These are phyloP conservation scores for Starmerella sirachaensis DNA, from an alignment of 805 yeast genomes.

Conservation along the genomic window DNA sequence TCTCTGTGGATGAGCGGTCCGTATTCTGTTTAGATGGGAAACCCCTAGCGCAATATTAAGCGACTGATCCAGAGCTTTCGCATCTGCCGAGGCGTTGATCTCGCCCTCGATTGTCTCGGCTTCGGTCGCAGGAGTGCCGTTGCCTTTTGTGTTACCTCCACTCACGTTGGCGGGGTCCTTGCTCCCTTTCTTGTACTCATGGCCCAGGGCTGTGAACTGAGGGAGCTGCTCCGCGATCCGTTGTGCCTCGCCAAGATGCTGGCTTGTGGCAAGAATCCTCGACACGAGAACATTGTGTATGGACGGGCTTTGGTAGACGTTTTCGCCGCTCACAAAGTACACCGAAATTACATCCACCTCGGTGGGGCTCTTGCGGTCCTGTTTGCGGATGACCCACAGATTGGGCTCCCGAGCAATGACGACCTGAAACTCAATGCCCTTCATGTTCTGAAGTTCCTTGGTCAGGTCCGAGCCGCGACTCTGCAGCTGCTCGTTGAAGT, in stretches of 20 bases:
- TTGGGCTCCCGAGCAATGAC: slow-evolving; percentile 75
- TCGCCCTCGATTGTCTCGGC: too few species aligned
- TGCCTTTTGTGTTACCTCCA: too few species aligned
- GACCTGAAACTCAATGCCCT: slow-evolving; percentile 75
- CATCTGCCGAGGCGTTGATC: too few species aligned
- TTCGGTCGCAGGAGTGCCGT: too few species aligned
- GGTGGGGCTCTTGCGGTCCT: slow-evolving; percentile 41
- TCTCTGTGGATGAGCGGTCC: too few species aligned
- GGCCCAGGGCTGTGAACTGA: slow-evolving; percentile 51
- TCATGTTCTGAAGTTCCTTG: slow-evolving; percentile 58
- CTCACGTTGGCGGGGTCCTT: too few species aligned
- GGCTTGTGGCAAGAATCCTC: slow-evolving; percentile 45
- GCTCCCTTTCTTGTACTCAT: slow-evolving; percentile 36
- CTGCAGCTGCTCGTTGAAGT: slow-evolving; percentile 48
- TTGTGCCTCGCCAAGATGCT: slow-evolving; percentile 37
- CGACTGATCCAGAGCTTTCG: too few species aligned
- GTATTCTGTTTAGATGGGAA: too few species aligned
- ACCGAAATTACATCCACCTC: slow-evolving; percentile 51
- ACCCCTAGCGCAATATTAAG: too few species aligned
- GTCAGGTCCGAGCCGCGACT: slow-evolving; percentile 33
- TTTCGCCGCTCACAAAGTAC: slow-evolving; percentile 82
- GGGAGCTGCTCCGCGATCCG: slow-evolving; percentile 38
- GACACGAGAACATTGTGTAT: slow-evolving; percentile 61
- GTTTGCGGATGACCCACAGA: slow-evolving; percentile 83
- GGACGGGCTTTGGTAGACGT: slow-evolving; percentile 80